Evolutionary conservation across 768 basidiomycete genomes (phyloP), one percentile per base, ranked within the genome.

Genomic region (Thelephora ganbajun): DNA sequence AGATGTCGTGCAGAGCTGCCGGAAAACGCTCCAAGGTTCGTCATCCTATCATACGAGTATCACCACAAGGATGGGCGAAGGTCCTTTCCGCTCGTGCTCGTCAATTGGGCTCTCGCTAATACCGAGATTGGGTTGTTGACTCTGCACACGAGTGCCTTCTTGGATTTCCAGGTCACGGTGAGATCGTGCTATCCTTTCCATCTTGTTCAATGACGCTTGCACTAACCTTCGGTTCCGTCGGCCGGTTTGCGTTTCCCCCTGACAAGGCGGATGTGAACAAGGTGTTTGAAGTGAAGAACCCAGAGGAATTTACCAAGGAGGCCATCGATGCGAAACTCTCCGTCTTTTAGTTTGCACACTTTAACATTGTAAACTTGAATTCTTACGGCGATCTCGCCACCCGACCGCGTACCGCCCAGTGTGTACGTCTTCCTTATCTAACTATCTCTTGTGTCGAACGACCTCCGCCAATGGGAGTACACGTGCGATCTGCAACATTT

Each of bases 61-160:
- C 70, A 71, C 45, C 87, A 93, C 61, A 60, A 60, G 7, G 91
- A 94, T 57, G 91, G 90, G 2, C 71, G 92, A 43, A 85, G 71
- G 50, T 91, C 87, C 1, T 87, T 81, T 55, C 91, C 91, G 1
- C 69, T 96, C 11, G 79, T 88, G 11, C 70, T 94, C 43, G 67
- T 96, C 61, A 92, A 93, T 66, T 96, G 91, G 91, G 75, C 77
- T 20, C 92, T 90, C 14, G 71, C 67, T 2, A 71, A 79, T 6
- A 81, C 79, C 55, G 89, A 92, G 60, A 89, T 75, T 26, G 73
- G 77, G 22, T 67, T 88, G 54, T 62, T 73, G 57, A 67, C 89
- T 4, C 69, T 94, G 5, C 86, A 96, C 55, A 90, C 90, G 2
- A 89, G 85, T 52, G 83, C 81, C 33, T 67, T 86, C 36, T 58